Conservation (phyloP, 257 asterid species). For the Ehretia macrophylla region DNA sequence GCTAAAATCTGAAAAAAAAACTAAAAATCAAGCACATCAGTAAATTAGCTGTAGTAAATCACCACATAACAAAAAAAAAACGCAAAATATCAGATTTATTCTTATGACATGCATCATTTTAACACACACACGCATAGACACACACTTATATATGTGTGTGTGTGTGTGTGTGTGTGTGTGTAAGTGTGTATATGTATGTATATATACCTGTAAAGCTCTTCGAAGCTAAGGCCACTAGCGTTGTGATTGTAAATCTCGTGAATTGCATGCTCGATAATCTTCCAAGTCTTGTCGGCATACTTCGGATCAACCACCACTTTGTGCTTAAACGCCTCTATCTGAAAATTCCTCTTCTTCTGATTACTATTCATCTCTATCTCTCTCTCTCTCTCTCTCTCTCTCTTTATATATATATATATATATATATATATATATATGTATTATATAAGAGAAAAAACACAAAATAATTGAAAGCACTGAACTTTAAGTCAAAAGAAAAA, state of each 20-base stretch:
- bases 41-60: too few species aligned
- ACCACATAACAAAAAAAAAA: too few species aligned
- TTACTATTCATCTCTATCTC: background rate
- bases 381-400: too few species aligned
- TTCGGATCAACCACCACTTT: conserved; percentile 36
- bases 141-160: too few species aligned
- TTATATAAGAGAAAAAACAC: too few species aligned
- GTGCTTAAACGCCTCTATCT: conserved; percentile 35
- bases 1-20: background rate
- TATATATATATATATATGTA: too few species aligned
- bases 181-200: too few species aligned
- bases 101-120: background rate
- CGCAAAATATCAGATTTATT: background rate
- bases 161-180: too few species aligned
- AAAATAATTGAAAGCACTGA: too few species aligned
- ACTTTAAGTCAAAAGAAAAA: too few species aligned
- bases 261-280: conserved; percentile 30
- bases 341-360: conserved; percentile 29
- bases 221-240: too few species aligned
- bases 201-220: conserved; percentile 29
- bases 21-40: background rate
- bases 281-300: conserved; percentile 35
- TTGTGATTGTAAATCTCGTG: conserved; percentile 34
- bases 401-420: too few species aligned
- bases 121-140: background rate